These are phyloP conservation scores for Medicago arabica DNA, from an alignment of 306 rosid species.

Conservation along the genomic window DNA sequence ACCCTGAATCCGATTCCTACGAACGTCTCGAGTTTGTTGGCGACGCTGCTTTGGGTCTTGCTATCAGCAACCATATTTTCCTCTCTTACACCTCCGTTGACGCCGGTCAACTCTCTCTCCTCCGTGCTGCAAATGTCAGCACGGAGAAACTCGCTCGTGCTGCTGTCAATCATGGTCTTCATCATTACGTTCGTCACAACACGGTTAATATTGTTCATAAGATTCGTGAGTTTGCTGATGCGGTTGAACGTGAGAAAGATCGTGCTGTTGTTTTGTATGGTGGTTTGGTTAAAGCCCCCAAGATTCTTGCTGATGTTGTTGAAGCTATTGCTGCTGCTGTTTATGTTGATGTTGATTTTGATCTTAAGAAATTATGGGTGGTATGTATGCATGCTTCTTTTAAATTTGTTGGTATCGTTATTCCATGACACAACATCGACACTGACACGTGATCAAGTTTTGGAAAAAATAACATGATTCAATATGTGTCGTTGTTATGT, in stretches of 20 bases:
- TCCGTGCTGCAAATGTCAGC: conserved; percentile 74
- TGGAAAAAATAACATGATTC: too few relatives aligned
- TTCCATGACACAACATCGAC: too few relatives aligned
- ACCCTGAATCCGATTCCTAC: conserved; percentile 40
- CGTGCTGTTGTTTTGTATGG: conserved; percentile 47
- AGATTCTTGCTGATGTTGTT: conserved; percentile 85
- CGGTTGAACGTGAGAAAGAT: conserved; percentile 48
- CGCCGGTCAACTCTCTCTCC: conserved; percentile 60
- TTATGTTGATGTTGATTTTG: conserved; percentile 61
- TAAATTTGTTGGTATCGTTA: too few relatives aligned
- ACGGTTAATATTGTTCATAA: conserved; percentile 45
- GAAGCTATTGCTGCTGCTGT: conserved; percentile 82
- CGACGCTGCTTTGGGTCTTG: conserved; percentile 63
- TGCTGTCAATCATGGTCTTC: conserved; percentile 58
- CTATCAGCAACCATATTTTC: conserved; percentile 56
- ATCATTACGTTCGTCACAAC: conserved; percentile 52
- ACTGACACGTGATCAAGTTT: too few relatives aligned
- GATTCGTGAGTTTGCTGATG: conserved; percentile 58
- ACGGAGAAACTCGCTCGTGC: conserved; percentile 90
- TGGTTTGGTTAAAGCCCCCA: conserved; percentile 78
- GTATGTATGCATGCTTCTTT: conserved; percentile 35
- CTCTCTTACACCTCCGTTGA: conserved; percentile 54
- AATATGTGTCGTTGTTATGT: too few relatives aligned
- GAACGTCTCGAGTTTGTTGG: conserved; percentile 81
- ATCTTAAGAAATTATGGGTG: conserved; percentile 70